These are phyloP conservation scores for Aspergillus sp. DNA, from an alignment of 2,329 filamentous ascomycete genomes.

Conservation along the genomic window DNA sequence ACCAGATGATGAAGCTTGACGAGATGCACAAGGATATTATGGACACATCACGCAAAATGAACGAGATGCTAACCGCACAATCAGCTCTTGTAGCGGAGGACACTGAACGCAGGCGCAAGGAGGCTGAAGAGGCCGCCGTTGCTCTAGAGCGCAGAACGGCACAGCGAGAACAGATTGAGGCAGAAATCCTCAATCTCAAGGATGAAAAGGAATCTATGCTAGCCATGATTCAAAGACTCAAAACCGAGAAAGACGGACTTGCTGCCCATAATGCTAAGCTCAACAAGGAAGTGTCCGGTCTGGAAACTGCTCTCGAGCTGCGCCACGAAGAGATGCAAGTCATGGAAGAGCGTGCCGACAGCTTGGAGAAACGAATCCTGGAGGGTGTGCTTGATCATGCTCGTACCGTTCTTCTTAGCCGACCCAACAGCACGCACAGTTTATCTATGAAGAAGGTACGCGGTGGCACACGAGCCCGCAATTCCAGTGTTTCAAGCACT, in stretches of 20 bases:
- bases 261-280: conserved; percentile 75
- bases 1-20: conserved; percentile 78
- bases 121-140: conserved; percentile 75
- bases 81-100: conserved; percentile 64
- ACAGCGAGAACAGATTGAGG: conserved; percentile 64
- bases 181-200: conserved; percentile 49
- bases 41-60: conserved; percentile 78
- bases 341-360: conserved; percentile 87
- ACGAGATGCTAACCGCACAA: conserved; percentile 59
- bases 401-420: conserved; percentile 73
- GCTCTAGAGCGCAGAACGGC: conserved; percentile 74
- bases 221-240: conserved; percentile 52
- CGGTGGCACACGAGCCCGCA: conserved; percentile 43
- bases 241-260: conserved; percentile 63
- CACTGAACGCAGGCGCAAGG: conserved; percentile 74
- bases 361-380: conserved; percentile 85
- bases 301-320: conserved; percentile 86
- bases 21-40: conserved; percentile 86
- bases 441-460: conserved; percentile 55
- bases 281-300: conserved; percentile 80
- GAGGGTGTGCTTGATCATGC: conserved; percentile 97
- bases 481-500: conserved; percentile 34
- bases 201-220: conserved; percentile 65
- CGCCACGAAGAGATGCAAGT: conserved; percentile 86
- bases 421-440: conserved; percentile 56